phyloP scores from a whole-genome alignment of 1,284 basidiomycete species.

The Moniliella sp. region DNA sequence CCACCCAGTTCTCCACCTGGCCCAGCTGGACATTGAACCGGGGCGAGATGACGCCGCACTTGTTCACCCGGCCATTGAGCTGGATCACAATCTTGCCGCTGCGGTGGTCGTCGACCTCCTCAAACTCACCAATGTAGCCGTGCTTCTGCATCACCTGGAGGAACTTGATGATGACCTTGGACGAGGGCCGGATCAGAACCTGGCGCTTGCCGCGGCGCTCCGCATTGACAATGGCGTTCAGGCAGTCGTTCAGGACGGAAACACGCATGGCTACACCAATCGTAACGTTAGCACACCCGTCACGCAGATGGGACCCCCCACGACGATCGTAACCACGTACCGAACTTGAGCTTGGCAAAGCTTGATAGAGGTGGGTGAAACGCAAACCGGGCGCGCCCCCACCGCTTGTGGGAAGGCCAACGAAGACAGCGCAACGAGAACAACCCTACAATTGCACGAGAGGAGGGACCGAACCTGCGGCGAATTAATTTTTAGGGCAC shows the following conservation, averaged over 20 bases:
- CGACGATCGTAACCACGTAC: no score
- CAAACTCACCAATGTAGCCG: slow-evolving; percentile 92
- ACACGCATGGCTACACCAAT: no score
- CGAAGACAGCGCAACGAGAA: no score
- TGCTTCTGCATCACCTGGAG: slow-evolving; percentile 33
- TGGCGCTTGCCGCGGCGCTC: slow-evolving; percentile 34
- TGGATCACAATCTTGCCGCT: slow-evolving; percentile 97
- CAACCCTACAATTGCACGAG: no score
- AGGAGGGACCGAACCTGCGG: no score
- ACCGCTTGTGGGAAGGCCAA: no score
- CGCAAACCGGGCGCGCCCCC: no score
- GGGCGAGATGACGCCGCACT: slow-evolving; percentile 87
- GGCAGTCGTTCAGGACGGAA: slow-evolving; percentile 33
- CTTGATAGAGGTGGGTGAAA: no score
- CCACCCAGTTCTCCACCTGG: slow-evolving; percentile 65
- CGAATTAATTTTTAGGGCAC: no score
- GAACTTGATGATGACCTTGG: slow-evolving; percentile 34
- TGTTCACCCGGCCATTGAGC: slow-evolving; percentile 94
- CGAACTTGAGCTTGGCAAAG: no score
- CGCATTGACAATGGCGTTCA: slow-evolving; percentile 33
- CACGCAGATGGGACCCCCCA: no score
- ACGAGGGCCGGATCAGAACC: slow-evolving; percentile 31
- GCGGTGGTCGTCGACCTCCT: slow-evolving; percentile 97
- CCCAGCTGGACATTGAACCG: slow-evolving; percentile 86
- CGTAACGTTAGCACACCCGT: no score